Evolutionary conservation across 129 eudicot genomes (phyloP), one percentile per base, ranked within the genome.

Genomic region (Heracleum sosnowskyi): DNA sequence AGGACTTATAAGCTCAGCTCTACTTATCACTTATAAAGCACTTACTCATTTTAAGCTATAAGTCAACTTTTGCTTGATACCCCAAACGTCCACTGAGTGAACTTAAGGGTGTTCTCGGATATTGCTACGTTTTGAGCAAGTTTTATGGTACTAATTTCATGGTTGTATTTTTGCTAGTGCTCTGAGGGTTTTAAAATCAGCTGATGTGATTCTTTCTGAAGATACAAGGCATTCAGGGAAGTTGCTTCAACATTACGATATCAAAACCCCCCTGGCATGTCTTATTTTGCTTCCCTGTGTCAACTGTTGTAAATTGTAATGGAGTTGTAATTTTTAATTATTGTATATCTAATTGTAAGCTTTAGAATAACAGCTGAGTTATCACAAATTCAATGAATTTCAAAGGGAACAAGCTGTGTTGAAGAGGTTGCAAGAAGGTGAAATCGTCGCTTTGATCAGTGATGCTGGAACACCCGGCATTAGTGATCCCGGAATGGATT

Each of bases 401-500:
- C 92, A 88, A 87, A 77, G 98, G 79, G 97, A 87, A 82, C 90
- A 86, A 78, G 83, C 84, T 0, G 88, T 95, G 11, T 81, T 92
- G 74, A 90, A 85, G 81, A 89, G 96, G 74, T 74, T 95, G 78
- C 84, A 73, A 70, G 83, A 85, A 70, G 97, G 94, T 75, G 92
- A 95, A 66, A 83, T 95, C 72, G 94, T 95, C 40, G 97, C 97
- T 22, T 86, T 91, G 44, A 92, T 95, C 37, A 91, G 94, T 83
- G 98, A 95, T 79, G 98, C 98, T 24, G 97, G 98, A 49, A 95
- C 90, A 57, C 98, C 98, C 1, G 96, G 96, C 71, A 92, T 95
- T 80, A 90, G 97, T 77, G 98, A 95, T 86, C 98, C 98, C 31
- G 98, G 97, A 22, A 81, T 85, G 34, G 90, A 90, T 77, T 83